These are phyloP conservation scores for Fusarium sp. DNA, from an alignment of 2,329 filamentous ascomycete genomes.

Conservation along the genomic window DNA sequence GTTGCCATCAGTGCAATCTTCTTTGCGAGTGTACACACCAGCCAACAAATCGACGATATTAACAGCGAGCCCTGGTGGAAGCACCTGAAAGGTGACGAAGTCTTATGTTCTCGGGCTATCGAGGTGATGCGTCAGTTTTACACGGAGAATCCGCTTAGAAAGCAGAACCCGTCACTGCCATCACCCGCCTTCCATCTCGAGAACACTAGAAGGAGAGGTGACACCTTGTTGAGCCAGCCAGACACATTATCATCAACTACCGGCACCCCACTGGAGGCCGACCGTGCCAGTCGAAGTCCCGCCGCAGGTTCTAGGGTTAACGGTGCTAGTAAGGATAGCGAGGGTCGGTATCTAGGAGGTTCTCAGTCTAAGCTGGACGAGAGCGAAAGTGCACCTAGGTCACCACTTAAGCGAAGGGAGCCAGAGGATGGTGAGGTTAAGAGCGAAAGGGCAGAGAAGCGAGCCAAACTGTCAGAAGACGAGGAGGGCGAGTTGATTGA, in stretches of 20 bases:
- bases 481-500: conserved; percentile 66
- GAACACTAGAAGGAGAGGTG: conserved; percentile 67
- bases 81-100: conserved; percentile 78
- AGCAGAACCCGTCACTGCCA: conserved; percentile 67
- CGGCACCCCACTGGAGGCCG: conserved; percentile 64
- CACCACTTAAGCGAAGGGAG: conserved; percentile 62
- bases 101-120: conserved; percentile 80
- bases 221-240: conserved; percentile 59
- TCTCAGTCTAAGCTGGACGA: conserved; percentile 55
- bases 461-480: conserved; percentile 63
- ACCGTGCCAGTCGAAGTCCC: conserved; percentile 67
- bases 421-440: conserved; percentile 54
- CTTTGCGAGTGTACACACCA: conserved; percentile 83
- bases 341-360: conserved; percentile 52
- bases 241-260: conserved; percentile 64
- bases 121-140: conserved; percentile 82
- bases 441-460: conserved; percentile 60
- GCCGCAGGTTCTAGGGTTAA: conserved; percentile 61
- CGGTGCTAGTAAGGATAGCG: conserved; percentile 56
- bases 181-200: conserved; percentile 72
- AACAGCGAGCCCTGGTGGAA: conserved; percentile 91
- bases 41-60: conserved; percentile 82
- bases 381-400: conserved; percentile 53
- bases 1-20: conserved; percentile 91
- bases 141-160: conserved; percentile 73